Conservation (phyloP, 371 early-diverging fungal genomes). For the Mortierella sp. region DNA sequence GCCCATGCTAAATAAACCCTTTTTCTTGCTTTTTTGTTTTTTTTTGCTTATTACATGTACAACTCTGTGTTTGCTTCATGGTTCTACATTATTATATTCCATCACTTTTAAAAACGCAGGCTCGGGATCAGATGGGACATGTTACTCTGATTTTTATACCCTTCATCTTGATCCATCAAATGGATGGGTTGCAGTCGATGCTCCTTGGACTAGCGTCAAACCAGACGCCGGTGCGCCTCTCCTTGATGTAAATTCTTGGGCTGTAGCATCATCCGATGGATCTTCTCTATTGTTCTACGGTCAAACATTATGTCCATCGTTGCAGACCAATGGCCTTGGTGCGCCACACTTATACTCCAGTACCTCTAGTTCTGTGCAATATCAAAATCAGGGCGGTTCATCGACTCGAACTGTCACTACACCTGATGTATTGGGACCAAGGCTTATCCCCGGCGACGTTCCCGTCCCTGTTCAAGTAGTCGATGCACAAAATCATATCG, state of each 20-base stretch:
- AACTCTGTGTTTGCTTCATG: background rate
- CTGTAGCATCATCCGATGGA: conserved; percentile 33
- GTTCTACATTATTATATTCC: background rate
- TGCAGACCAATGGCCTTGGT: conserved; percentile 1
- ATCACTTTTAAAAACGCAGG: conserved; percentile 5
- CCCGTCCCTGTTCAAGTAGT: conserved; percentile 45
- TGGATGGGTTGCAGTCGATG: conserved; percentile 35
- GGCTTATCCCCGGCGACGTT: conserved; percentile 25
- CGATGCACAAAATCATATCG: conserved; percentile 18
- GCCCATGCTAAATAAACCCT: too few relatives aligned
- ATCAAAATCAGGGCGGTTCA: background rate
- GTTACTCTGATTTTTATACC: conserved; percentile 44
- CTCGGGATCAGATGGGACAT: conserved; percentile 32
- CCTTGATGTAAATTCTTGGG: conserved; percentile 32
- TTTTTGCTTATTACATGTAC: background rate
- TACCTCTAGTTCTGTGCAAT: conserved; percentile 23
- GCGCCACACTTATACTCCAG: conserved; percentile 16
- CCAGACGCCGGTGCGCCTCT: background rate
- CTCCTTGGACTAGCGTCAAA: conserved; percentile 28
- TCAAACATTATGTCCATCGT: conserved; percentile 32
- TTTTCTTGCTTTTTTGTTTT: background rate
- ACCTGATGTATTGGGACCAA: conserved; percentile 30
- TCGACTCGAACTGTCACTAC: conserved; percentile 12
- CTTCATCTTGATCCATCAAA: conserved; percentile 38
- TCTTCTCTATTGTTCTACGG: conserved; percentile 37